Evolutionary conservation across 352 stramenopile genomes (phyloP), one percentile per base, ranked within the genome.

Genomic region (Pythium periplocum): DNA sequence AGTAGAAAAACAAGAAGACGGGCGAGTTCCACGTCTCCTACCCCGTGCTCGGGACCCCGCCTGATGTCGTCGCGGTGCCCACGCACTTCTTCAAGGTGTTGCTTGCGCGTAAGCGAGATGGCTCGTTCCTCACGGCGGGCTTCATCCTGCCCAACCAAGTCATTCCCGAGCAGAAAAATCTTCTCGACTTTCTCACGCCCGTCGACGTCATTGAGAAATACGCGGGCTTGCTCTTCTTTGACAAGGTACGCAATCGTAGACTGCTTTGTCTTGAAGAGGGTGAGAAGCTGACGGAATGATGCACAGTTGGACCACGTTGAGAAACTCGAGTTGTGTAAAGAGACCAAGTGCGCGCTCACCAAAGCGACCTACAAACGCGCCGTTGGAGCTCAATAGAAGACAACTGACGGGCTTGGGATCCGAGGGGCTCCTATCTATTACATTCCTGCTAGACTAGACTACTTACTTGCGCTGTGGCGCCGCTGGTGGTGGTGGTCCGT

Each of bases 1-100:
- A 26, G 17, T 30, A 49, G 84, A 84, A 86, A 66, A 77, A 83
- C 60, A 80, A 81, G 49, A 68, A 72, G 31, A 83, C 71, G 2
- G 77, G 79, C 35, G 78, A 77, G 57, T 90, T 81, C 53, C 52
- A 76, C 38, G 77, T 92, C 10, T 73, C 71, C 39, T 94, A 94
- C 46, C 66, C 77, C 26, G 65, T 96, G 12, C 58, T 98, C 10
- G 93, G 93, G n/a, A 75, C 73, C 32, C 87, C 89, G 26, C 88
- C 90, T 3, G 83, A 93, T 49, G 71, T 90, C 4, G 66, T 98
- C 36, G 70, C 85, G 8, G 93, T 98, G 42, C 95, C 95, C 9
- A 98, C 95, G 48, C 95, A 98, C 63, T 98, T 98, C 62, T 98
- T 97, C 73, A 98, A 98, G 65, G 79, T 98, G 35, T 64, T 98